Conservation (phyloP, 2,329 filamentous ascomycete genomes). For the Shiraia sp. region DNA sequence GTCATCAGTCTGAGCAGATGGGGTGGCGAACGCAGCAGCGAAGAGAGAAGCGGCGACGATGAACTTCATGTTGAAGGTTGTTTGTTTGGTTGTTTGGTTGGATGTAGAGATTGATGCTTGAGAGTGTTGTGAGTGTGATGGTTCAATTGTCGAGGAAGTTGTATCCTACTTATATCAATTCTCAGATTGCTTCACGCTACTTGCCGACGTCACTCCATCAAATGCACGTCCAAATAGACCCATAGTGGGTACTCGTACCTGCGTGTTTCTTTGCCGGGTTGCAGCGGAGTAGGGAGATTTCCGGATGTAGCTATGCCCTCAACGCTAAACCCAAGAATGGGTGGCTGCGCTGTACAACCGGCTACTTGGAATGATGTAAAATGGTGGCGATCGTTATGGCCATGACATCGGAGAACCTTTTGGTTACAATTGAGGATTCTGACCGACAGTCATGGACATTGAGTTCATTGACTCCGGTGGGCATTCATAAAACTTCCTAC, state of each 20-base stretch:
- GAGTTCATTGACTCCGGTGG: too few relatives aligned
- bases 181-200: slow-evolving; percentile 1
- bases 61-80: slow-evolving; percentile 20
- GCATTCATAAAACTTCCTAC: too few relatives aligned
- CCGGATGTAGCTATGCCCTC: too few relatives aligned
- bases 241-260: slow-evolving; percentile 4
- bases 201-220: slow-evolving; percentile 9
- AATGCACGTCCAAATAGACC: slow-evolving; percentile 5
- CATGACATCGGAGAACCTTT: too few relatives aligned
- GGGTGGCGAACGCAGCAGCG: slow-evolving; percentile 21
- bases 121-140: slow-evolving; percentile 1
- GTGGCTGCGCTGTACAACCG: too few relatives aligned
- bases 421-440: too few relatives aligned
- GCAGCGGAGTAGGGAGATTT: too few relatives aligned
- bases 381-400: too few relatives aligned
- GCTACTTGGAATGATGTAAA: too few relatives aligned
- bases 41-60: slow-evolving; percentile 21
- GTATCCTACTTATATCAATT: slow-evolving; percentile 17
- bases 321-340: too few relatives aligned
- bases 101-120: slow-evolving; percentile 1
- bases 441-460: too few relatives aligned
- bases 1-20: slow-evolving; percentile 19
- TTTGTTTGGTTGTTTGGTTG: slow-evolving; percentile 1
- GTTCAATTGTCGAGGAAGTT: background rate
- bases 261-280: slow-evolving; percentile 54